Evolutionary conservation across 2,329 filamentous ascomycete species (phyloP).

Genomic region (Pseudogymnoascus sp.): DNA sequence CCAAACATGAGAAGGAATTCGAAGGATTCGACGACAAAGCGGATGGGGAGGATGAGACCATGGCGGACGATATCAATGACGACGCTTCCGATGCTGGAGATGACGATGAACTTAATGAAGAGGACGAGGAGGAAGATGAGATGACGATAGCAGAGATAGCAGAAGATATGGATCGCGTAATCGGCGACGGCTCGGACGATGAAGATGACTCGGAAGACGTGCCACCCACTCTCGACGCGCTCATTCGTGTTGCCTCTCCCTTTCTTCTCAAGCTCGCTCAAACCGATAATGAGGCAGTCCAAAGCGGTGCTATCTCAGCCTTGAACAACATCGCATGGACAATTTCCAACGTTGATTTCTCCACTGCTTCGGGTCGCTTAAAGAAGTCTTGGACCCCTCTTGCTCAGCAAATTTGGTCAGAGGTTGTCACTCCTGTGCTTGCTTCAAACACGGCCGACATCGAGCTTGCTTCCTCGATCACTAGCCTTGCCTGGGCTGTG

Average conservation of each 20-base stretch:
- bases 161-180: constrained; percentile 59
- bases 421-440: constrained; percentile 48
- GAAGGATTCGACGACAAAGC: constrained; percentile 32
- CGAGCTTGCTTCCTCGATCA: constrained; percentile 52
- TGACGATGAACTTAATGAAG: constrained; percentile 32
- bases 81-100: constrained; percentile 32
- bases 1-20: constrained; percentile 31
- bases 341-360: constrained; percentile 52
- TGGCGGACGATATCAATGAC: constrained; percentile 31
- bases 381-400: constrained; percentile 45
- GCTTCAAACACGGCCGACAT: constrained; percentile 54
- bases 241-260: constrained; percentile 25
- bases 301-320: constrained; percentile 47
- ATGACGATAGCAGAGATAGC: constrained; percentile 51
- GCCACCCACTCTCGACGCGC: constrained; percentile 22
- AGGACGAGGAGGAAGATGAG: constrained; percentile 37
- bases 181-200: constrained; percentile 32
- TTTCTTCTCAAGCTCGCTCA: constrained; percentile 20
- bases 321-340: constrained; percentile 64
- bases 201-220: constrained; percentile 29
- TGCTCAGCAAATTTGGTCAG: constrained; percentile 49
- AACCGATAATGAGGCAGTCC: constrained; percentile 36
- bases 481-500: constrained; percentile 58
- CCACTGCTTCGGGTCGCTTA: constrained; percentile 40
- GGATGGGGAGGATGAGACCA: constrained; percentile 31